These are phyloP conservation scores for Dunaliella primolecta DNA, from an alignment of 139 green algal species.

Conservation along the genomic window DNA sequence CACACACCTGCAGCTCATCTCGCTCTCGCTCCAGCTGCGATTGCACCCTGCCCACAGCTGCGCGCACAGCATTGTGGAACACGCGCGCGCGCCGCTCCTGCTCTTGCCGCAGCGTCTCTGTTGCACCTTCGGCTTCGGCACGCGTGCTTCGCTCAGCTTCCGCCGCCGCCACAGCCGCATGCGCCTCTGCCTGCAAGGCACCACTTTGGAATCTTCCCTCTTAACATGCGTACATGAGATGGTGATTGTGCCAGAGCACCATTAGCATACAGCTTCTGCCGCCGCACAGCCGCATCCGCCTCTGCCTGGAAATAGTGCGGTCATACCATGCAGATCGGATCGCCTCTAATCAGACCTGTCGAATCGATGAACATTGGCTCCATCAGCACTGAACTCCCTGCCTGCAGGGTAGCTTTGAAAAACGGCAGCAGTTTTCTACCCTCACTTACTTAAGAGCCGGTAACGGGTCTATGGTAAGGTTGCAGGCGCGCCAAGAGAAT, in stretches of 20 bases:
- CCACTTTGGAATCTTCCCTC: no score
- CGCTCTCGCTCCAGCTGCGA: constrained; percentile 47
- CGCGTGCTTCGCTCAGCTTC: constrained; percentile 42
- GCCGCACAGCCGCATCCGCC: background rate
- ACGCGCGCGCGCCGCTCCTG: constrained; percentile 44
- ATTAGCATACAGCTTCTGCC: background rate
- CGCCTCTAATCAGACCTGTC: background rate
- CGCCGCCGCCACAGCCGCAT: constrained; percentile 40
- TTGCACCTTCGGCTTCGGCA: constrained; percentile 41
- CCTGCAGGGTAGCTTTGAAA: no score
- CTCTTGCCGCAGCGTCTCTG: constrained; percentile 39
- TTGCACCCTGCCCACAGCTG: constrained; percentile 43
- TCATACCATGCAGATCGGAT: background rate
- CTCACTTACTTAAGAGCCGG: no score
- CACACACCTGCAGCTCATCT: constrained; percentile 40
- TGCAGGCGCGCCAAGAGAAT: no score
- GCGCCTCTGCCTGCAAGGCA: constrained; percentile 38
- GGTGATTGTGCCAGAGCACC: background rate
- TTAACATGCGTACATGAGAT: background rate
- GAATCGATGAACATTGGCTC: no score
- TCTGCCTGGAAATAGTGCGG: constrained; percentile 5
- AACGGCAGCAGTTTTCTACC: no score
- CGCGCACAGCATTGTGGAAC: constrained; percentile 57
- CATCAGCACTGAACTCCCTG: no score
- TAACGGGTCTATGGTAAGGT: no score